Evolutionary conservation across 139 green algal genomes (phyloP).

Genomic region (Chlamydomonas sphaeroides): DNA sequence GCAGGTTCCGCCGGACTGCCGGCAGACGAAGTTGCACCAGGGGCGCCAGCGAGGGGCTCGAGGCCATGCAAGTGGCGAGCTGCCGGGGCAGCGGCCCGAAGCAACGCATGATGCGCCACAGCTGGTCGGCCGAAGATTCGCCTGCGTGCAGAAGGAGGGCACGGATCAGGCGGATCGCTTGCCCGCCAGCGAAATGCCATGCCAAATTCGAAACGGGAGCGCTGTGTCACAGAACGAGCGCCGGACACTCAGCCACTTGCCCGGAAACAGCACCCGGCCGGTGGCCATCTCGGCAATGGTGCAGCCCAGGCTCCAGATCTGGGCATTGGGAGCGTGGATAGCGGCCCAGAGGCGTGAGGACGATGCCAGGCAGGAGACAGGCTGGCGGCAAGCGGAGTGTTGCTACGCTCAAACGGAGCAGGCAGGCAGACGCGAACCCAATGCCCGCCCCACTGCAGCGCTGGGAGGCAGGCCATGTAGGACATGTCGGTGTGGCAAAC

Average conservation of each 20-base stretch:
- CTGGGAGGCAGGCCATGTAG: too few relatives aligned
- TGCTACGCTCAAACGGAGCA: too few relatives aligned
- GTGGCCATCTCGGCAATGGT: conserved; percentile 9
- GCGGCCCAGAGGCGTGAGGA: too few relatives aligned
- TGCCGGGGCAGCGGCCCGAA: conserved; percentile 55
- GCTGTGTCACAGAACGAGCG: neutral
- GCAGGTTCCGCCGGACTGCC: neutral
- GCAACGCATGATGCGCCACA: conserved; percentile 71
- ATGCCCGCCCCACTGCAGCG: too few relatives aligned
- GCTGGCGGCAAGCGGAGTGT: too few relatives aligned
- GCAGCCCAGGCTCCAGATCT: conserved; percentile 17
- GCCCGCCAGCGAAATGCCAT: neutral
- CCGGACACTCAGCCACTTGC: neutral
- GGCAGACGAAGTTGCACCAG: neutral
- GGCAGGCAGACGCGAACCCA: too few relatives aligned
- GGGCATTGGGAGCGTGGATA: neutral
- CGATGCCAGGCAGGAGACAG: too few relatives aligned
- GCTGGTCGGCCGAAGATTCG: conserved; percentile 72
- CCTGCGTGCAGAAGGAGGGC: neutral
- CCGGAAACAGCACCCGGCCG: conserved; percentile 7
- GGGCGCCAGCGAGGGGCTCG: neutral
- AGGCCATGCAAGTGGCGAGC: conserved; percentile 44
- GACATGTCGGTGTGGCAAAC: too few relatives aligned
- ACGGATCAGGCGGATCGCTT: neutral
- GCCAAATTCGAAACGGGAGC: too few relatives aligned